Evolutionary conservation across 257 asterid species (phyloP), one percentile per base, ranked within the genome.

Genomic region (Cynanchum wilfordii): DNA sequence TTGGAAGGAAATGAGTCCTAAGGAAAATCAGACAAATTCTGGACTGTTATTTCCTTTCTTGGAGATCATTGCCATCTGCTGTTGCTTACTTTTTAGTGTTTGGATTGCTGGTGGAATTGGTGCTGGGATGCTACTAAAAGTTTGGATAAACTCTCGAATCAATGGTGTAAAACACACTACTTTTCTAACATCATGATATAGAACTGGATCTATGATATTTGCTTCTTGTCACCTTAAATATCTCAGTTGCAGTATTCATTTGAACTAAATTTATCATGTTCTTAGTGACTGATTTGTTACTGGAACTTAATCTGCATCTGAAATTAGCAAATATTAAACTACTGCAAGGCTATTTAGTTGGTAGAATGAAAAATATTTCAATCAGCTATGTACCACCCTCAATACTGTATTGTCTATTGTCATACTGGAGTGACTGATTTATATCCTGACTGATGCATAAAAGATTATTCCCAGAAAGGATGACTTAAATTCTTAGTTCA

Each of bases 81-180:
- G 57, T 81, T 56, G 84, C 88, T 22, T 85, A 79, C n/a, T n/a
- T 50, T 87, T 80, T 29, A 91, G 96, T 44, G 77, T 88, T 10
- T 88, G 84, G 62, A 87, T 91, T 75, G 90, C 84, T 75, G 96
- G 85, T 78, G 98, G 97, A 54, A 64, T 88, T 78, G 96, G 93
- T 47, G 91, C 96, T 38, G 97, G 96, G 70, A 91, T 94, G 96
- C 79, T 89, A 51, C 75, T 82, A 5, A 96, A 94, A 80, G 69
- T 74, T 69, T 88, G 96, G 96, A 84, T 91, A 27, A 87, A 89
- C 70, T 89, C 88, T 79, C 88, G 89, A 79, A 84, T 90, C 63
- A 78, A 81, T 88, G 96, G 98, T 89, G 71, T 50, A 19, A 19
- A 19, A 3, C 52, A 10, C n/a, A 13, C 64, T 57, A 24, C 33